Percentiles rank a stretch among this genome's conserved stretches.
Conservation (phyloP, 2,329 filamentous ascomycete genomes). For the Clarireedia sp. region DNA sequence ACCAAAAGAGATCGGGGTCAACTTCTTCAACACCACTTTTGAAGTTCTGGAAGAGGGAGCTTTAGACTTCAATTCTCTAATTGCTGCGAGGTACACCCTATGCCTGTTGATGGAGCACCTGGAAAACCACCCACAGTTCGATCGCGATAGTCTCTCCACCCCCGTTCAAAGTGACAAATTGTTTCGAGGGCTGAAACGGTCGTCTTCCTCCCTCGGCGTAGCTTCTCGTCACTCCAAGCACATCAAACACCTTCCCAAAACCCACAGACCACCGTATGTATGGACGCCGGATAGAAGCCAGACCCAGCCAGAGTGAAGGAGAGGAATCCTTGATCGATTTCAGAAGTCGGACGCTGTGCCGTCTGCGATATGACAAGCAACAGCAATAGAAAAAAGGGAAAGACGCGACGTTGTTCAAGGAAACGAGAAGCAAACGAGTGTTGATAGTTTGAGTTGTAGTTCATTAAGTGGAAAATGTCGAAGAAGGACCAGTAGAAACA, state of each 20-base stretch:
- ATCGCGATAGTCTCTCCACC: background rate
- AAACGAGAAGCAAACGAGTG: no score
- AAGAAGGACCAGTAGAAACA: no score
- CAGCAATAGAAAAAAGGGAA: no score
- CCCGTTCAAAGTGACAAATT: background rate
- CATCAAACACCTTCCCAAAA: background rate
- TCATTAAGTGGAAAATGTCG: no score
- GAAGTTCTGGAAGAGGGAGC: background rate
- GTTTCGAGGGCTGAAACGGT: constrained; percentile 6
- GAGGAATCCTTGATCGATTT: background rate
- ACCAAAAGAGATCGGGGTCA: background rate
- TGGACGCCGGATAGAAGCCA: background rate
- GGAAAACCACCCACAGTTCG: constrained; percentile 2
- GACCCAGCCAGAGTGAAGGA: background rate
- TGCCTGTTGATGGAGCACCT: background rate
- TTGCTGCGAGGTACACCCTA: background rate
- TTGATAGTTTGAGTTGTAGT: no score
- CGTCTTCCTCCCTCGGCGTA: background rate
- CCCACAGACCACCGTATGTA: background rate
- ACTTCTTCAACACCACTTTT: constrained; percentile 1
- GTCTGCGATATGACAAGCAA: no score
- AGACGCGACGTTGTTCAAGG: no score
- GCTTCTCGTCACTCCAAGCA: background rate
- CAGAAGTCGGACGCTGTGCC: no score
- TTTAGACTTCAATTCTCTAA: background rate